A percentile compares a stretch with the other conserved stretches of the same genome.
These are phyloP conservation scores for Mollisia scopiformis DNA, from an alignment of 2,329 filamentous ascomycete species.

Conservation along the genomic window DNA sequence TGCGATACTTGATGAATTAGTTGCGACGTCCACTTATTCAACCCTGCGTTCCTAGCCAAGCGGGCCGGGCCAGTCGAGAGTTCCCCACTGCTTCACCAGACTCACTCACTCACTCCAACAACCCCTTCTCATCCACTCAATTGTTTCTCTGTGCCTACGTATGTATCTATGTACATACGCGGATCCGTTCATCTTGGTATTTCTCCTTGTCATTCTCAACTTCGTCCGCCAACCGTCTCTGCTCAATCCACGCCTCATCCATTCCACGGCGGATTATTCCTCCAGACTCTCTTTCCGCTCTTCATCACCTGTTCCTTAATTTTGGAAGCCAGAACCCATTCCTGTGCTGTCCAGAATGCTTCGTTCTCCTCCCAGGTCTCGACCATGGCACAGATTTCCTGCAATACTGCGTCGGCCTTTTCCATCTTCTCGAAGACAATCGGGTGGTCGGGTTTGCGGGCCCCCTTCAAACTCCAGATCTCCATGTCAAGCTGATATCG, in stretches of 20 bases:
- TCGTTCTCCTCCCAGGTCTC: conserved; percentile 4
- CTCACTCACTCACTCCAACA: no score
- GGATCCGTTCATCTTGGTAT: no score
- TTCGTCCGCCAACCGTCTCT: no score
- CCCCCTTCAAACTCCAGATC: conserved; percentile 9
- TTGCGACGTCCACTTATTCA: no score
- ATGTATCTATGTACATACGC: no score
- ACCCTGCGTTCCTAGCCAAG: no score
- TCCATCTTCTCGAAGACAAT: conserved; percentile 5
- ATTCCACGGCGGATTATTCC: background rate
- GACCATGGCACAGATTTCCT: conserved; percentile 2
- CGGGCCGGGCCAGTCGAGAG: no score
- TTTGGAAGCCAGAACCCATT: background rate
- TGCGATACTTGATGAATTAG: no score
- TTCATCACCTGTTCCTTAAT: background rate
- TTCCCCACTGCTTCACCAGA: no score
- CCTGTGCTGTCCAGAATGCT: background rate
- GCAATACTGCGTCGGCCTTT: conserved; percentile 2
- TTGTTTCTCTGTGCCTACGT: no score
- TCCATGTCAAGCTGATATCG: conserved; percentile 8
- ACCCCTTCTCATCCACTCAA: no score
- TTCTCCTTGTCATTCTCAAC: no score
- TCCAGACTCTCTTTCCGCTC: background rate
- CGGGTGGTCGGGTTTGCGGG: conserved; percentile 1
- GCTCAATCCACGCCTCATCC: background rate